These are phyloP conservation scores for Eleusine indica DNA, from an alignment of 176 grass and related monocot species.

Conservation along the genomic window DNA sequence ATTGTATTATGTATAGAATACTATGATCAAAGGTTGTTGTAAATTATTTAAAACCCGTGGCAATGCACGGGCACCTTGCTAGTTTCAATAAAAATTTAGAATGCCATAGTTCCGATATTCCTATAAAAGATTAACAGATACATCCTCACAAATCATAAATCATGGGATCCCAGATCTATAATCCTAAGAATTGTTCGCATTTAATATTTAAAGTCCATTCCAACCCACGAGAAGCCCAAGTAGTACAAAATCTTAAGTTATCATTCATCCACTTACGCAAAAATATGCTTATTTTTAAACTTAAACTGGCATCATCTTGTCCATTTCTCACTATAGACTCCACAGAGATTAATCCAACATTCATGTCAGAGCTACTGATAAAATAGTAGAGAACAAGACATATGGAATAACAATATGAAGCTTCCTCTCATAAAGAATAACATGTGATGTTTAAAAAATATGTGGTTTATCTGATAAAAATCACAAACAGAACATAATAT, in stretches of 20 bases:
- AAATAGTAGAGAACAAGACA: constrained; percentile 21
- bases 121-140: not conserved
- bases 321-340: constrained; percentile 17
- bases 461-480: not conserved
- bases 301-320: constrained; percentile 21
- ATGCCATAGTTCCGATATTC: not conserved
- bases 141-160: constrained; percentile 2
- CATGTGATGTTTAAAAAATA: constrained; percentile 11
- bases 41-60: not conserved
- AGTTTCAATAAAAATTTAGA: not conserved
- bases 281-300: not conserved
- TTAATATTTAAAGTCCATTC: constrained; percentile 7
- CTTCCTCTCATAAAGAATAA: not conserved
- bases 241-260: constrained; percentile 22
- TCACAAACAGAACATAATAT: constrained; percentile 8
- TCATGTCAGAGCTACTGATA: constrained; percentile 20
- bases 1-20: no score
- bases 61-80: no score
- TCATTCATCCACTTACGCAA: constrained; percentile 9
- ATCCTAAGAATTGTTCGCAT: not conserved
- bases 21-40: no score
- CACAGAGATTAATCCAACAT: constrained; percentile 4
- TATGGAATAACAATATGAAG: constrained; percentile 17
- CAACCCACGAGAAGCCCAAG: constrained; percentile 17
- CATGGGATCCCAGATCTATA: not conserved